Conservation (phyloP, 139 green algal genomes). For the Desmodesmus armatus region DNA sequence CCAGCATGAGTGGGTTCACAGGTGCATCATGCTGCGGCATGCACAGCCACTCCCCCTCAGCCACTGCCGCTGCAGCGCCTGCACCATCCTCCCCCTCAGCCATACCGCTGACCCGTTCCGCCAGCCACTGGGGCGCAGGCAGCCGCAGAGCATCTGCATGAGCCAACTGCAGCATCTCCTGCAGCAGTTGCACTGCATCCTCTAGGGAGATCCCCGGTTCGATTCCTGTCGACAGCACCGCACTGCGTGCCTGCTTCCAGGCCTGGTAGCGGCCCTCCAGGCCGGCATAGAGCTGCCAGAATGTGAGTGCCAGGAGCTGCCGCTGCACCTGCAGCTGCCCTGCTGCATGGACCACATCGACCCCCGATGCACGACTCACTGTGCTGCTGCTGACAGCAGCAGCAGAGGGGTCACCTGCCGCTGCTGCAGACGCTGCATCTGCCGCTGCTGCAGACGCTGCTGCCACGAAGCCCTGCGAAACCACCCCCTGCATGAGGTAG, state of each 20-base stretch:
- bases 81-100: not conserved
- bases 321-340: slow-evolving; percentile 36
- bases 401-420: no score
- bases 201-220: not conserved
- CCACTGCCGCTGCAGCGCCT: not conserved
- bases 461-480: slow-evolving; percentile 6
- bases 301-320: slow-evolving; percentile 30
- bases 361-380: not conserved
- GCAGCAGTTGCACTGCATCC: slow-evolving; percentile 12
- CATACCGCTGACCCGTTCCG: not conserved
- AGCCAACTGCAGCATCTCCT: slow-evolving; percentile 12
- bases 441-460: no score
- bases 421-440: no score
- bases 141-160: slow-evolving; percentile 7
- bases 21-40: not conserved
- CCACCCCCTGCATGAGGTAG: not conserved
- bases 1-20: not conserved
- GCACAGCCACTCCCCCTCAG: not conserved
- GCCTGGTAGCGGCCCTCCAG: slow-evolving; percentile 33
- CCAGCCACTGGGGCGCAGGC: not conserved
- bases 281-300: slow-evolving; percentile 20
- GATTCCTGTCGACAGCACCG: not conserved
- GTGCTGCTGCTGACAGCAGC: no score
- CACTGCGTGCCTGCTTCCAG: not conserved
- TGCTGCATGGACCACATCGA: not conserved